Base-by-base conservation (phyloP, 2,329 filamentous ascomycete genomes). In the Trichothecium roseum region DNA sequence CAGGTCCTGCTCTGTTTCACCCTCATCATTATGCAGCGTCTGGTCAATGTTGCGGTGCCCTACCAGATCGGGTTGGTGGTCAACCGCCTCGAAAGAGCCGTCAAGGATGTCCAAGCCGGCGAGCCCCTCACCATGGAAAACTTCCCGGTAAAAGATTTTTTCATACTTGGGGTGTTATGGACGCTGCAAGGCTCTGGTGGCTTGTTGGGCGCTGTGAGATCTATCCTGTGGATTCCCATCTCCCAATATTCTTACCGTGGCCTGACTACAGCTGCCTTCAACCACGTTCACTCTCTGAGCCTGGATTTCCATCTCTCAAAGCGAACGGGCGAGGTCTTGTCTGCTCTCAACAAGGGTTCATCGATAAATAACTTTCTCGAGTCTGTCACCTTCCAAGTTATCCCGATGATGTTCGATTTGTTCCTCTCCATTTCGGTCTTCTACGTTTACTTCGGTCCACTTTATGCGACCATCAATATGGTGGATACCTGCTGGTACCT, bases 351-450 rank as follows among this genome's bases (percentile, higher is more conserved):
- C 63, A 98, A 98, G 57, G 91, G 91, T 31, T 88, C 82, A 41
- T 84, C 89, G 3, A 94, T 98, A 66, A 96, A 96, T 52, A 86
- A 83, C 5, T 98, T 98, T 55, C 72, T 98, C 38, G 91, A 96
- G 59, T 87, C 94, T 58, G 78, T 95, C 45, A 96, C 89, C 1
- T 98, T 98, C 53, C 84, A 93, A 54, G 85, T 98, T 8, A 72
- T 94, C 12, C 91, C 91, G 0, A 96, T 95, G 87, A 68, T 96
- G 24, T 72, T 95, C 41, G 91, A 98, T 57, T 69, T 98, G 26
- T 72, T 80, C 42, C 74, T 95, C 34, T 87, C 91, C 32, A 81
- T 98, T 49, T 59, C 82, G 48, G 63, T 68, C 5, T 95, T 94
- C 47, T 88, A 95, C 55, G 48, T 44, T 34, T 45, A 54, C 8